These are phyloP conservation scores for Eucalyptus viminalis DNA, from an alignment of 345 rosid species.

Conservation along the genomic window DNA sequence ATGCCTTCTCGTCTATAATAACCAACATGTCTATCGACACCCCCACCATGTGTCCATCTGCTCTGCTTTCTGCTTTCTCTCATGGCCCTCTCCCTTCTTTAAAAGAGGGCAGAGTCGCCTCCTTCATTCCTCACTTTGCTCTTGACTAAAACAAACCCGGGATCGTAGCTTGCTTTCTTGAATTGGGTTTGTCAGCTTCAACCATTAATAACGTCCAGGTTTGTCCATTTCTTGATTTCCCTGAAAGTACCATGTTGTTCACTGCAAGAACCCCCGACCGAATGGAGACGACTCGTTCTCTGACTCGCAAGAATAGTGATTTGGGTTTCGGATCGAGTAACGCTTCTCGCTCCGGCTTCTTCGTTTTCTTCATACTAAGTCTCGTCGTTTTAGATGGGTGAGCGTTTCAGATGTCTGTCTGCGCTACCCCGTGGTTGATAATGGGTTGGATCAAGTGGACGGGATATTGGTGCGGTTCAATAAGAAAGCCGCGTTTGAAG, in stretches of 20 bases:
- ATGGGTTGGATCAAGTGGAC: neutral
- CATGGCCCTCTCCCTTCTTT: neutral
- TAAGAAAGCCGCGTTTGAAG: conserved; percentile 27
- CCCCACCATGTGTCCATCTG: neutral
- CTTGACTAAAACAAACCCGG: neutral
- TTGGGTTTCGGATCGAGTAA: neutral
- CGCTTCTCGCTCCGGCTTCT: neutral
- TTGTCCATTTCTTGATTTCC: neutral
- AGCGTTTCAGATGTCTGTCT: neutral
- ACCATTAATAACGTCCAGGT: neutral
- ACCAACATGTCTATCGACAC: neutral
- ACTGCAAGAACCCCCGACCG: neutral
- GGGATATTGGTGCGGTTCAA: conserved; percentile 70
- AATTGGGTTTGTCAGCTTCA: neutral
- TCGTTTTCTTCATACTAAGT: neutral
- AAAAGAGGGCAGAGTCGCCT: neutral
- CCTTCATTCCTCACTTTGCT: neutral
- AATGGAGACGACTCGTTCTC: neutral
- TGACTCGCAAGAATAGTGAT: neutral
- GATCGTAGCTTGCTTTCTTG: neutral
- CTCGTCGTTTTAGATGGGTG: neutral
- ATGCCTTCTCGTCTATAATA: neutral
- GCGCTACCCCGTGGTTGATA: neutral
- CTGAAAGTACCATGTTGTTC: neutral
- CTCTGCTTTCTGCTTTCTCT: neutral